A percentile compares a stretch with the other conserved stretches of the same genome.
phyloP scores from a whole-genome alignment of 345 rosid species.

The Sisymbrium altissimum region DNA sequence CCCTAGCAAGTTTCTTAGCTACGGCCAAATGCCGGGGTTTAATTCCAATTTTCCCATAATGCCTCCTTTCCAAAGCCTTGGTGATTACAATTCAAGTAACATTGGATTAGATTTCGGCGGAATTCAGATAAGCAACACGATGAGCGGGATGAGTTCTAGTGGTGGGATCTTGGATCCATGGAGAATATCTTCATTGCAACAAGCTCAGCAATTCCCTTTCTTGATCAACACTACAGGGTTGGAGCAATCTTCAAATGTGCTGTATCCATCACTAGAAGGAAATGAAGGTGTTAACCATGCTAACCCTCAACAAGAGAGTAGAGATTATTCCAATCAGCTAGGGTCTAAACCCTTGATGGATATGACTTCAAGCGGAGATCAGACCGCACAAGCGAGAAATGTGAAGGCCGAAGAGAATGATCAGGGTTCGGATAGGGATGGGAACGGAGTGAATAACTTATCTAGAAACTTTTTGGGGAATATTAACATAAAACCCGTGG shows the following conservation, averaged over 20 bases:
- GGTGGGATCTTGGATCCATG: slow-evolving; percentile 27
- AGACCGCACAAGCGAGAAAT: background rate
- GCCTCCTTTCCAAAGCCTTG: slow-evolving; percentile 25
- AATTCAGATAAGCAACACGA: slow-evolving; percentile 14
- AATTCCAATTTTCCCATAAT: slow-evolving; percentile 17
- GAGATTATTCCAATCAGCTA: slow-evolving; percentile 15
- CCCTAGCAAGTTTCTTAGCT: slow-evolving; percentile 32
- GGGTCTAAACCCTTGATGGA: slow-evolving; percentile 28
- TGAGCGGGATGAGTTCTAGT: slow-evolving; percentile 21
- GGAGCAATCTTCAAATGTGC: slow-evolving; percentile 19
- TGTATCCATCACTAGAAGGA: slow-evolving; percentile 26
- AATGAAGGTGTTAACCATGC: slow-evolving; percentile 13
- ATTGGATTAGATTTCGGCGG: slow-evolving; percentile 29
- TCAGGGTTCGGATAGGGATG: slow-evolving; percentile 17
- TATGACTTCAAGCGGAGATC: slow-evolving; percentile 12
- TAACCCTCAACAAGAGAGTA: slow-evolving; percentile 17
- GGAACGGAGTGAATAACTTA: slow-evolving; percentile 14
- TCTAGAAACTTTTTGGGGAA: slow-evolving; percentile 34
- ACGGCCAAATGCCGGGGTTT: slow-evolving; percentile 19
- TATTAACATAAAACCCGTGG: slow-evolving; percentile 15
- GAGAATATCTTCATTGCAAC: slow-evolving; percentile 32
- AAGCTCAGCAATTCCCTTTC: slow-evolving; percentile 35
- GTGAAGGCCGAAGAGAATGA: slow-evolving; percentile 32
- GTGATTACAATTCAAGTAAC: slow-evolving; percentile 28
- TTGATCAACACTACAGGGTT: slow-evolving; percentile 16